phyloP scores from a whole-genome alignment of 2,329 filamentous ascomycete genomes.

The Davidsoniella eucalypti region DNA sequence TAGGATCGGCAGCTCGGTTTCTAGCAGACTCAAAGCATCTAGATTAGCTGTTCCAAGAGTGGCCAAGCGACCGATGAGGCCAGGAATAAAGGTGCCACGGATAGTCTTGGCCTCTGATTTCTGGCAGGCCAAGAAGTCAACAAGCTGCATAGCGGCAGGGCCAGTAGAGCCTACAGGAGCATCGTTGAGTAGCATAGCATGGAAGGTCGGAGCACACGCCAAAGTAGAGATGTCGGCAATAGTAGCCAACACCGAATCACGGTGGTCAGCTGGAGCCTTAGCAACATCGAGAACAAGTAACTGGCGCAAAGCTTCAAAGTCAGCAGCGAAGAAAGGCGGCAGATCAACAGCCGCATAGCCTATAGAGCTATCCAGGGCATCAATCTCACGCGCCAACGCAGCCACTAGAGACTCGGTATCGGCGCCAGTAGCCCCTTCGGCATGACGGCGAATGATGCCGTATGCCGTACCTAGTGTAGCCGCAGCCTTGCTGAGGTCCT shows the following conservation, averaged over 20 bases:
- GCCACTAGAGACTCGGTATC: slow-evolving; percentile 31
- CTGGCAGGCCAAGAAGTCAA: slow-evolving; percentile 30
- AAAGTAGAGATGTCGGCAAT: slow-evolving; percentile 29
- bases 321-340: slow-evolving; percentile 32
- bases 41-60: slow-evolving; percentile 36
- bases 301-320: slow-evolving; percentile 43
- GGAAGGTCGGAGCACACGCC: slow-evolving; percentile 27
- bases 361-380: slow-evolving; percentile 31
- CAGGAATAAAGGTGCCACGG: slow-evolving; percentile 25
- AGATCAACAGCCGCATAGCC: slow-evolving; percentile 25
- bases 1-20: slow-evolving; percentile 46
- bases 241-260: neutral
- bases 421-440: slow-evolving; percentile 18
- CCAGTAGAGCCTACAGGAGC: slow-evolving; percentile 21
- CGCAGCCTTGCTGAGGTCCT: slow-evolving; percentile 36
- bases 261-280: neutral
- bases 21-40: slow-evolving; percentile 43
- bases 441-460: slow-evolving; percentile 30
- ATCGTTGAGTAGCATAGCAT: slow-evolving; percentile 25
- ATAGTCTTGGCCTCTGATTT: slow-evolving; percentile 21
- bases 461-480: slow-evolving; percentile 40
- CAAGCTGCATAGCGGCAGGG: slow-evolving; percentile 23
- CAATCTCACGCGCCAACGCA: slow-evolving; percentile 34
- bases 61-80: slow-evolving; percentile 39
- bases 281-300: slow-evolving; percentile 26